These are phyloP conservation scores for Dryadomyces sulphureus DNA, from an alignment of 2,329 filamentous ascomycete genomes.

Conservation along the genomic window DNA sequence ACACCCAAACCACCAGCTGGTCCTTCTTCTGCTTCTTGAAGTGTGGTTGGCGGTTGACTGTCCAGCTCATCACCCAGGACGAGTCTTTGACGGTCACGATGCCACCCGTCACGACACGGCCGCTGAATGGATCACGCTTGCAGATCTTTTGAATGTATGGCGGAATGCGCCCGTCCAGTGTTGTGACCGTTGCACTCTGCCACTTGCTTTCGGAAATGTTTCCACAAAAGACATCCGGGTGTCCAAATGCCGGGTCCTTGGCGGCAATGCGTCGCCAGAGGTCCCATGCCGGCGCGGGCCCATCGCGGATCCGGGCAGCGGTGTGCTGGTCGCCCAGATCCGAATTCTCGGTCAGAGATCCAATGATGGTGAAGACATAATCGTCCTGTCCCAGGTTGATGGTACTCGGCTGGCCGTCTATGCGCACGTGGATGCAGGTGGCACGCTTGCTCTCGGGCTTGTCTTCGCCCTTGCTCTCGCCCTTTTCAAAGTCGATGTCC, in stretches of 20 bases:
- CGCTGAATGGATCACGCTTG: constrained; percentile 16
- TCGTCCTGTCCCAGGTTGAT: constrained; percentile 17
- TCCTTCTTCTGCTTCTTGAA: constrained; percentile 21
- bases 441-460: constrained; percentile 13
- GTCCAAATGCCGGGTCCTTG: constrained; percentile 20
- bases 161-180: constrained; percentile 16
- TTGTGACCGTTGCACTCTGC: constrained; percentile 25
- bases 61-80: constrained; percentile 24
- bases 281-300: constrained; percentile 23
- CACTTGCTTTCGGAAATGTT: constrained; percentile 20
- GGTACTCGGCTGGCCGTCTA: constrained; percentile 11
- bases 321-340: constrained; percentile 19
- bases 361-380: constrained; percentile 23
- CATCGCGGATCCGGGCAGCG: constrained; percentile 13
- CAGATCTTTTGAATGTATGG: constrained; percentile 18
- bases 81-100: constrained; percentile 23
- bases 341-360: constrained; percentile 22
- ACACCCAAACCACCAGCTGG: constrained; percentile 24
- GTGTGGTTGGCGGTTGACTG: constrained; percentile 25
- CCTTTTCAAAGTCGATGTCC: constrained; percentile 12
- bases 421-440: constrained; percentile 13
- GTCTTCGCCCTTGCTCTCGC: no score
- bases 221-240: constrained; percentile 24
- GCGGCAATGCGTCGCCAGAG: constrained; percentile 24
- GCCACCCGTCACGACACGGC: constrained; percentile 18